phyloP scores from a whole-genome alignment of 352 stramenopile species.

The Phytophthora capsici region DNA sequence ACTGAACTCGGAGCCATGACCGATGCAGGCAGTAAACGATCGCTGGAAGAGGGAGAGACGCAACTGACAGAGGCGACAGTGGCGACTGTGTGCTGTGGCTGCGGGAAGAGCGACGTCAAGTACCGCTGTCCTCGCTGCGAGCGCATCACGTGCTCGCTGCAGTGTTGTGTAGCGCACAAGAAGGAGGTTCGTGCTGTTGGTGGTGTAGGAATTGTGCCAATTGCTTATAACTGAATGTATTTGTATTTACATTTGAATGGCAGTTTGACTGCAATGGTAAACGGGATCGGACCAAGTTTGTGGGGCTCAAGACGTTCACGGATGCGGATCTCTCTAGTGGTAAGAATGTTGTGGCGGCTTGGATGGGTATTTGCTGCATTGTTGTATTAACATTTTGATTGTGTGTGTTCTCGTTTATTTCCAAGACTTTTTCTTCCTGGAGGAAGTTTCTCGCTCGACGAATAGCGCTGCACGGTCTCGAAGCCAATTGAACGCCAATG shows the following conservation, averaged over 20 bases:
- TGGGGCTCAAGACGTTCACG: constrained; percentile 72
- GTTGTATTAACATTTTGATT: background rate
- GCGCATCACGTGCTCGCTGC: constrained; percentile 82
- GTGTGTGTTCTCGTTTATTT: background rate
- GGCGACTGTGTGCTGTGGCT: constrained; percentile 50
- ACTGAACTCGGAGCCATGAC: constrained; percentile 17
- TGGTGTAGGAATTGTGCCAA: background rate
- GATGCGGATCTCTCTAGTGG: constrained; percentile 83
- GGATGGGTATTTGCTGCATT: background rate
- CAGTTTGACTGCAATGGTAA: constrained; percentile 85
- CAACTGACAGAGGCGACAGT: constrained; percentile 3
- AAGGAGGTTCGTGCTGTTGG: constrained; percentile 53
- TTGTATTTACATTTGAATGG: background rate
- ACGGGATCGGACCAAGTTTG: constrained; percentile 84
- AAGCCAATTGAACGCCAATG: constrained; percentile 48
- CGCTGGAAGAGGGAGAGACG: constrained; percentile 29
- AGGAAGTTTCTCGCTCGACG: constrained; percentile 69
- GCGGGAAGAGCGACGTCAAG: constrained; percentile 65
- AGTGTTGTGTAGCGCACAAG: constrained; percentile 84
- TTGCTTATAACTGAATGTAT: constrained; percentile 3
- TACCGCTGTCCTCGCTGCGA: constrained; percentile 88
- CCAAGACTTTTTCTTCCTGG: constrained; percentile 80
- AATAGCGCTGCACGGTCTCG: constrained; percentile 54
- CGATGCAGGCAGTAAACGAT: constrained; percentile 45
- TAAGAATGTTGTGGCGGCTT: constrained; percentile 6